phyloP scores from a whole-genome alignment of 75 land plant genomes.

The Ceratopteris richardii region DNA sequence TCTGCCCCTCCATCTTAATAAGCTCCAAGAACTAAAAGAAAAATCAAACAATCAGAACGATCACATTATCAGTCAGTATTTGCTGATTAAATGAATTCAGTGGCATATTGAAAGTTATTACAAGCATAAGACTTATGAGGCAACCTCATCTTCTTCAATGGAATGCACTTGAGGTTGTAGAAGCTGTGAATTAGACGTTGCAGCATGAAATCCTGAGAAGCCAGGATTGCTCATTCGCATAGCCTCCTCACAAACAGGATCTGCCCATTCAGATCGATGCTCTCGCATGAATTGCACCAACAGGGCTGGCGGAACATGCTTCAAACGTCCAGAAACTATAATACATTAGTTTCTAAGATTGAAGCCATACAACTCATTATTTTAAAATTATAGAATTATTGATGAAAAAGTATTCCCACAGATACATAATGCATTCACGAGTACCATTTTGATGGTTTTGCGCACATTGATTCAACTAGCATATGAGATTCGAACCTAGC shows the following conservation, averaged over 20 bases:
- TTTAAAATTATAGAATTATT: too few relatives aligned
- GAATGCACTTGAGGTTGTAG: conserved; percentile 75
- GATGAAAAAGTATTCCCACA: too few relatives aligned
- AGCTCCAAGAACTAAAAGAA: conserved; percentile 67
- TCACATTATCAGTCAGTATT: too few relatives aligned
- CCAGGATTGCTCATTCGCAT: not conserved
- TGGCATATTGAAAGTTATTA: too few relatives aligned
- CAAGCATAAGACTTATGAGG: not conserved
- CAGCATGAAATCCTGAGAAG: not conserved
- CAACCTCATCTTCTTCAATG: conserved; percentile 72
- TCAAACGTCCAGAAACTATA: too few relatives aligned
- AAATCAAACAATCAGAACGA: too few relatives aligned
- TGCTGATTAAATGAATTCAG: too few relatives aligned
- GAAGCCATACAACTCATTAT: not conserved
- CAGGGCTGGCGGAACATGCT: conserved; percentile 88
- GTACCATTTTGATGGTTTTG: too few relatives aligned
- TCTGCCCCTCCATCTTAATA: conserved; percentile 57
- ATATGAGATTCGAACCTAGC: too few relatives aligned
- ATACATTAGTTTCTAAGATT: not conserved
- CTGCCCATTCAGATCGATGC: conserved; percentile 97
- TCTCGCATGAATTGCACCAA: conserved; percentile 76
- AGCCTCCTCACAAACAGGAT: conserved; percentile 42
- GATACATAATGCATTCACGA: too few relatives aligned
- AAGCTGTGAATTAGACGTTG: conserved; percentile 23
- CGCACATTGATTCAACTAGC: too few relatives aligned